phyloP scores from a whole-genome alignment of 2,329 filamentous ascomycete species.

The Paecilomyces variotii region DNA sequence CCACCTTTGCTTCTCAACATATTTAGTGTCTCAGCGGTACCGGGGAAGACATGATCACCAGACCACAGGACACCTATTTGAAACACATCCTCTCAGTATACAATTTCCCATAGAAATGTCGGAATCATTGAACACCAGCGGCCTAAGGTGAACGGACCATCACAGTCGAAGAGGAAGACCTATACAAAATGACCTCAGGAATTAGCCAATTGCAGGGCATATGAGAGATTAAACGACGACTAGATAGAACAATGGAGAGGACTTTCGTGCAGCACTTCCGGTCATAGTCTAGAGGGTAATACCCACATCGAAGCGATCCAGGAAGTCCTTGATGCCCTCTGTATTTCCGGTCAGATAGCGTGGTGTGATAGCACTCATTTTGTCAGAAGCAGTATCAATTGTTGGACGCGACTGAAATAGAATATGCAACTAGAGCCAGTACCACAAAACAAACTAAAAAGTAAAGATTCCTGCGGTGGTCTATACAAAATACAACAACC shows the following conservation, averaged over 20 bases:
- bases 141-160: constrained; percentile 55
- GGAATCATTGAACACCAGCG: constrained; percentile 1
- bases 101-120: not conserved
- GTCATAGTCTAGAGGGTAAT: not conserved
- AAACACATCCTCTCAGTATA: constrained; percentile 26
- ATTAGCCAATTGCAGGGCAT: constrained; percentile 11
- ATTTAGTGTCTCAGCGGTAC: constrained; percentile 75
- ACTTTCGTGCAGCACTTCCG: not conserved
- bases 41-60: constrained; percentile 80
- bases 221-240: not conserved
- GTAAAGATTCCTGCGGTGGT: not conserved
- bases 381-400: not conserved
- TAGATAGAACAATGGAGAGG: not conserved
- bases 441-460: not conserved
- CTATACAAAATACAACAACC: not conserved
- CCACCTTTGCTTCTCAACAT: constrained; percentile 73
- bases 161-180: constrained; percentile 94
- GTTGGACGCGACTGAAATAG: not conserved
- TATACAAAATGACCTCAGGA: constrained; percentile 27
- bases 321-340: constrained; percentile 68
- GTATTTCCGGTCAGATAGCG: constrained; percentile 71
- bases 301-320: constrained; percentile 87
- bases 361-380: constrained; percentile 13
- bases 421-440: not conserved
- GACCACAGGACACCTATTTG: constrained; percentile 88